Percentiles rank a stretch among this genome's conserved stretches.
Conservation (phyloP, 306 rosid genomes). For the Rosa rugosa region DNA sequence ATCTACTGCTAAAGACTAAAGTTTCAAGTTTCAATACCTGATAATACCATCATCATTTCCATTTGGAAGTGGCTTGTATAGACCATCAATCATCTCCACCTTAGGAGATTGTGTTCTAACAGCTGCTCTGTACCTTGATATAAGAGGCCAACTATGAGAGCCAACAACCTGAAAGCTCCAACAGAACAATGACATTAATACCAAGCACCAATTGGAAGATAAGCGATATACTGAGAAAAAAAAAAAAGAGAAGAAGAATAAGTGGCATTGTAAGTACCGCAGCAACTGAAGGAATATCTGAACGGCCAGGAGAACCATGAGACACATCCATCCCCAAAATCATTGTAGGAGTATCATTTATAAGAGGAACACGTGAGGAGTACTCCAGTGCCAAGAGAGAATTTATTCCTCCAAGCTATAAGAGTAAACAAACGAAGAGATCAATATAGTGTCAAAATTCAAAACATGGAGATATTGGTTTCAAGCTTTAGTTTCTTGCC, state of each 20-base stretch:
- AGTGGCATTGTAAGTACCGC: conserved; percentile 51
- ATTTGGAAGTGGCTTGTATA: conserved; percentile 69
- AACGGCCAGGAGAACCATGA: conserved; percentile 68
- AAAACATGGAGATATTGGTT: not conserved
- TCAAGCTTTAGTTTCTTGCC: conserved; percentile 44
- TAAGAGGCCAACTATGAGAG: conserved; percentile 81
- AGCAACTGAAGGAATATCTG: conserved; percentile 80
- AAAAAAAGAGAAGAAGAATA: not conserved
- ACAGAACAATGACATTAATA: conserved; percentile 22
- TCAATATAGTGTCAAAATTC: conserved; percentile 12
- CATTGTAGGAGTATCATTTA: conserved; percentile 77
- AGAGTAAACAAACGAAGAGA: conserved; percentile 14
- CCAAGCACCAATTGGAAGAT: conserved; percentile 9
- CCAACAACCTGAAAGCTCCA: conserved; percentile 67
- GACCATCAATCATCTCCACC: conserved; percentile 82
- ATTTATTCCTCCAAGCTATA: conserved; percentile 88
- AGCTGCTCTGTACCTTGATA: conserved; percentile 91
- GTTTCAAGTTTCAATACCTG: conserved; percentile 46
- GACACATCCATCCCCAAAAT: conserved; percentile 97
- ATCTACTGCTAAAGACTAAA: not conserved
- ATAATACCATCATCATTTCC: conserved; percentile 85
- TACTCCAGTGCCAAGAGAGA: conserved; percentile 78
- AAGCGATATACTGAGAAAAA: not conserved
- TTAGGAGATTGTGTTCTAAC: conserved; percentile 79
- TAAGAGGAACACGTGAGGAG: conserved; percentile 61